Evolutionary conservation across 2,329 filamentous ascomycete genomes (phyloP), one percentile per base, ranked within the genome.

Genomic region (Ophiostoma sp.): DNA sequence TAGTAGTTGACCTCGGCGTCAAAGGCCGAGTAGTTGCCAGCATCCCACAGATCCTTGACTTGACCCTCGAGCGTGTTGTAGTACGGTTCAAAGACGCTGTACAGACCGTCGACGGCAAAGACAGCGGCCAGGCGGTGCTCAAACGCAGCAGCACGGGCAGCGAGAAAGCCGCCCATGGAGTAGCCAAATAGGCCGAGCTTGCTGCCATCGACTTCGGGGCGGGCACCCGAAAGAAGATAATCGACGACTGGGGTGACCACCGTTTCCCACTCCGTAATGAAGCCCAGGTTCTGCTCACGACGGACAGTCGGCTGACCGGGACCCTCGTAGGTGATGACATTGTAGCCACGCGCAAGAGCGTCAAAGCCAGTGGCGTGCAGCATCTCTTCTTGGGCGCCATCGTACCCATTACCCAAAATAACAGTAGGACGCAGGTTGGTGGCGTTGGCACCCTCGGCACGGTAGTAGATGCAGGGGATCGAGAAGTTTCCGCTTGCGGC

Each of bases 261-360:
- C 7, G 73, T 77, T 76, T 84, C 82, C 84, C 84, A 86, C 25
- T 85, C 79, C 0, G 79, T 80, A 22, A 84, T 84, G 75, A 86
- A 86, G 2, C 82, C 83, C 0, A 85, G 63, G 2, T 79, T 76
- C 50, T 86, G 82, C 0, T 81, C 73, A 0, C 85, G 81, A 11
- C 82, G 81, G 1, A 83, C 81, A 0, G 78, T 82, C 2, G 80
- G 79, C 75, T 86, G 84, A 0, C 84, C 84, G 0, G 84, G 85
- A 0, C 85, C 85, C 63, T 86, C 84, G 74, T 84, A 87, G 0
- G 82, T 82, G 11, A 86, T 79, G 39, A 80, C 79, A 70, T 86
- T 85, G 76, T 79, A 84, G 1, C 84, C 84, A 0, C 84, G 80
- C 25, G 80, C 79, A 1, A 85, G 73, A 0, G 80, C 81, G 0